phyloP scores from a whole-genome alignment of 768 basidiomycete genomes.

The Mycena pura region DNA sequence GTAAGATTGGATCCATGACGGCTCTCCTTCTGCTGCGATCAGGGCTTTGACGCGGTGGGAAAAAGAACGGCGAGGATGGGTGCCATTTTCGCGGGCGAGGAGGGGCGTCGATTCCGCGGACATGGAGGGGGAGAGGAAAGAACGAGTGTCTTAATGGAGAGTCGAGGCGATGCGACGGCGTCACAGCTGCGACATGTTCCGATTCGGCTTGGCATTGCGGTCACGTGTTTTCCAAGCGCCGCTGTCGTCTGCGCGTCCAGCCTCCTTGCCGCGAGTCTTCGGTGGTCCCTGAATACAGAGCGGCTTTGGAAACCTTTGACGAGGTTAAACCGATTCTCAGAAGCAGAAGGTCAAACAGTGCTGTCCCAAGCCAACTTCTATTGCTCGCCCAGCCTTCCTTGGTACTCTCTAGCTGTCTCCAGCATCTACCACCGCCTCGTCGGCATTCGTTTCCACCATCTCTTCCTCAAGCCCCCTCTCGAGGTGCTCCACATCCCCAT shows the following conservation, averaged over 20 bases:
- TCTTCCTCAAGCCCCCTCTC: constrained; percentile 29
- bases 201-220: constrained; percentile 39
- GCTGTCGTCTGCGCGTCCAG: not conserved
- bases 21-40: constrained; percentile 68
- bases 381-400: no score
- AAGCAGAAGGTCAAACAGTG: no score
- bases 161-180: no score
- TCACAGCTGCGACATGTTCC: no score
- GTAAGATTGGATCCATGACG: constrained; percentile 64
- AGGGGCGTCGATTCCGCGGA: constrained; percentile 54
- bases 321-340: no score
- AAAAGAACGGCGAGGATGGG: constrained; percentile 32
- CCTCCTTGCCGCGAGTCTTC: no score
- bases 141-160: no score
- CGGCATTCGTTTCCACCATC: constrained; percentile 57
- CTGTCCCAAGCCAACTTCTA: no score
- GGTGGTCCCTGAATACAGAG: no score
- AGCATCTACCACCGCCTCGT: constrained; percentile 42
- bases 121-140: constrained; percentile 38
- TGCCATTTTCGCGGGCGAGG: constrained; percentile 49
- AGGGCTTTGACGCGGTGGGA: constrained; percentile 44
- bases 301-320: no score
- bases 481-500: constrained; percentile 64
- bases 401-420: not conserved
- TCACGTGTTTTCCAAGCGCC: not conserved